Percentiles rank a stretch among this genome's conserved stretches.
Evolutionary conservation across 1,284 basidiomycete species (phyloP).

Genomic region (Coniophora puteana): DNA sequence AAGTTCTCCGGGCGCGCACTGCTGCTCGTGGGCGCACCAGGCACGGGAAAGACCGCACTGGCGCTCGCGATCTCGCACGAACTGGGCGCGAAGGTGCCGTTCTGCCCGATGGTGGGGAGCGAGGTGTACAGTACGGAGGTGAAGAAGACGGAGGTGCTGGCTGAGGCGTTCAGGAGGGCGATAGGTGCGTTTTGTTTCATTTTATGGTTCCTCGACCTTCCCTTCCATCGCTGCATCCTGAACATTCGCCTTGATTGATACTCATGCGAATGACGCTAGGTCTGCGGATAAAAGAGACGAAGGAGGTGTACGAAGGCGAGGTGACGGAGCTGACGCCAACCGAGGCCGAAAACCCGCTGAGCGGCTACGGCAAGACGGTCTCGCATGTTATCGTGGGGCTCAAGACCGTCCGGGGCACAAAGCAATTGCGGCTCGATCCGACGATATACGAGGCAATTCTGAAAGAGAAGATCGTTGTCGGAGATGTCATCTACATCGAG

Average conservation of each 20-base stretch:
- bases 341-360: constrained; percentile 92
- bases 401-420: constrained; percentile 98
- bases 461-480: constrained; percentile 96
- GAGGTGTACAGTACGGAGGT: constrained; percentile 98
- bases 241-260: background rate
- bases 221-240: background rate
- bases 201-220: background rate
- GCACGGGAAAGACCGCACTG: constrained; percentile 94
- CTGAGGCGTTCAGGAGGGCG: constrained; percentile 91
- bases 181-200: constrained; percentile 67
- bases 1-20: constrained; percentile 92
- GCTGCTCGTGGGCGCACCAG: constrained; percentile 85
- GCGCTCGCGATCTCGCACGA: constrained; percentile 94
- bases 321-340: constrained; percentile 96
- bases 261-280: constrained; percentile 42
- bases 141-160: constrained; percentile 99
- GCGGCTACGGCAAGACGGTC: constrained; percentile 98
- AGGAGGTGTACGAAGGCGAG: constrained; percentile 98
- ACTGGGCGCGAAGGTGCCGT: constrained; percentile 92
- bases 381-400: constrained; percentile 95
- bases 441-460: constrained; percentile 96
- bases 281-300: constrained; percentile 95
- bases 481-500: constrained; percentile 97
- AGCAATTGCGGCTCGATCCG: constrained; percentile 93
- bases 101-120: constrained; percentile 97